Percentiles rank a stretch among this genome's conserved stretches.
Conservation (phyloP, 2,329 filamentous ascomycete genomes). For the Xylariaceae sp. region DNA sequence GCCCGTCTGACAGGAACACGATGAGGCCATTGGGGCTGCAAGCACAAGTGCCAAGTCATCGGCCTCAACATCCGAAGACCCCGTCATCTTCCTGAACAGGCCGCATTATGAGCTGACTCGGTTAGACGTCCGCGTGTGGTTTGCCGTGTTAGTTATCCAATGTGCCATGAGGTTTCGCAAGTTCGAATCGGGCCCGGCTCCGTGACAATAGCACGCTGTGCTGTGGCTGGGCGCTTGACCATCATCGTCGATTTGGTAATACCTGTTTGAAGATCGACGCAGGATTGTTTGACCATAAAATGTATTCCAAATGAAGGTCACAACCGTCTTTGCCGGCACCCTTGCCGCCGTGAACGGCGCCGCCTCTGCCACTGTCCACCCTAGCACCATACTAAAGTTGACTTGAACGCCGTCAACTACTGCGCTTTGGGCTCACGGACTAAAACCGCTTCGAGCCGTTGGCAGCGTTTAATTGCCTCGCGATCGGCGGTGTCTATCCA, state of each 20-base stretch:
- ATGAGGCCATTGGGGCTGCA: too few relatives aligned
- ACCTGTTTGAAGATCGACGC: slow-evolving; percentile 33
- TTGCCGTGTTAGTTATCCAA: too few relatives aligned
- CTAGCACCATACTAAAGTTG: slow-evolving; percentile 28
- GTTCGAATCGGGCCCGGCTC: slow-evolving; percentile 9
- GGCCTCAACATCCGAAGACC: neutral
- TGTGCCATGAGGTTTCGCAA: neutral
- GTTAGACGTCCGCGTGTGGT: too few relatives aligned
- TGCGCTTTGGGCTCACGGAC: slow-evolving; percentile 27
- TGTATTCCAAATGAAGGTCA: slow-evolving; percentile 36
- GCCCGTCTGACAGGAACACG: too few relatives aligned
- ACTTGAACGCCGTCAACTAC: slow-evolving; percentile 35
- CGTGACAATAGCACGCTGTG: neutral
- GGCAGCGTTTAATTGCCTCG: slow-evolving; percentile 38
- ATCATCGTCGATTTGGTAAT: slow-evolving; percentile 35
- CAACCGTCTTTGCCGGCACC: slow-evolving; percentile 42
- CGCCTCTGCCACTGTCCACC: slow-evolving; percentile 35
- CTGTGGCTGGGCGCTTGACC: neutral
- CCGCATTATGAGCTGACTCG: slow-evolving; percentile 10
- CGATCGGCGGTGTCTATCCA: slow-evolving; percentile 37
- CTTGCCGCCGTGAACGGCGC: slow-evolving; percentile 44
- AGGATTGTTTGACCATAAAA: slow-evolving; percentile 27
- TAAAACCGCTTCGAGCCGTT: slow-evolving; percentile 38
- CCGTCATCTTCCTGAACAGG: slow-evolving; percentile 22
- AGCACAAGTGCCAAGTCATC: too few relatives aligned